These are phyloP conservation scores for Trypanosomatidae sp. DNA, from an alignment of 208 protist genomes.

Conservation along the genomic window DNA sequence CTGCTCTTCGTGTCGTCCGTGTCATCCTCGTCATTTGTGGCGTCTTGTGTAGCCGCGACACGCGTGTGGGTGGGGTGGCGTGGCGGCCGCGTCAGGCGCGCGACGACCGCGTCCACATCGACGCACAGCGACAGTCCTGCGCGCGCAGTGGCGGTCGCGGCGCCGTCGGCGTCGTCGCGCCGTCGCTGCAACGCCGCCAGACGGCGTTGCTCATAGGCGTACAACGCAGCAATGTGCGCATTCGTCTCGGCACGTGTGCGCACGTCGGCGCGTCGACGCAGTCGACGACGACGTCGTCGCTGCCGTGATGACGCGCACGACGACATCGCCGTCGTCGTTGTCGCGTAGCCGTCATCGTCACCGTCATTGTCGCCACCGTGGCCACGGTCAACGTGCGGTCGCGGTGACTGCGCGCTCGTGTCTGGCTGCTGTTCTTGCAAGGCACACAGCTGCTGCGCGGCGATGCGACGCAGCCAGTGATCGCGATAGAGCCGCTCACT, in stretches of 20 bases:
- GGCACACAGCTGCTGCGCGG: slow-evolving; percentile 16
- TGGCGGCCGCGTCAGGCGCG: slow-evolving; percentile 6
- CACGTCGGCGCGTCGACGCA: neutral
- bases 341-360: neutral
- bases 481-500: too few species aligned
- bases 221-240: slow-evolving; percentile 30
- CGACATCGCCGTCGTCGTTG: too few species aligned
- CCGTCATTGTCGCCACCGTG: slow-evolving; percentile 24
- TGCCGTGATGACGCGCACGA: too few species aligned
- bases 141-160: slow-evolving; percentile 3
- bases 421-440: slow-evolving; percentile 17
- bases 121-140: slow-evolving; percentile 28
- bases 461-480: too few species aligned
- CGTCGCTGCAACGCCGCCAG: slow-evolving; percentile 9
- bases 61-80: neutral
- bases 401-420: slow-evolving; percentile 4
- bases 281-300: too few species aligned
- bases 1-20: too few species aligned
- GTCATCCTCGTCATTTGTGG: too few species aligned
- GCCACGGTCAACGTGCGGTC: slow-evolving; percentile 25
- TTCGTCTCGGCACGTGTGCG: slow-evolving; percentile 22
- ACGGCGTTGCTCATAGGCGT: slow-evolving; percentile 23
- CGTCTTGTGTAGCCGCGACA: too few species aligned
- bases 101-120: slow-evolving; percentile 6
- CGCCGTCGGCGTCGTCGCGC: slow-evolving; percentile 2